Evolutionary conservation across 345 rosid species (phyloP), one percentile per base, ranked within the genome.

Genomic region (Salix exigua): DNA sequence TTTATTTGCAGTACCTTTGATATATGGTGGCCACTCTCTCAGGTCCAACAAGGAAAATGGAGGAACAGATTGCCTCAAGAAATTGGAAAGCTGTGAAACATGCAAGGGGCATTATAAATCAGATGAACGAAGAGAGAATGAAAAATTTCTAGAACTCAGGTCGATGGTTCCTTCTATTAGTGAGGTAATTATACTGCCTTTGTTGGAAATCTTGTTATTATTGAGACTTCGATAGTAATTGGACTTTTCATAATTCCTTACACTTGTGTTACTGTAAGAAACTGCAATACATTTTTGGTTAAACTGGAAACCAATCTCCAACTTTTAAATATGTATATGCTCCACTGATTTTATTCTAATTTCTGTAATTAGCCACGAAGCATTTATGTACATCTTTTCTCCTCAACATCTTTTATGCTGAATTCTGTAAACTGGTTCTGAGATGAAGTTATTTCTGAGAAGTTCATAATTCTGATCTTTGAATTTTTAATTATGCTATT

Each of bases 121-220:
- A 1, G 86, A 83, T 37, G 73, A 75, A 77, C 84, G 76, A 77
- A 80, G 61, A 61, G 92, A 90, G 77, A 76, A 89, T 10, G 89
- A 89, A 40, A 87, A 90, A 65, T 90, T 88, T 68, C 83, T 72
- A 40, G 79, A 81, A 76, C 91, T 91, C 51, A 85, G 80, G 72
- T 87, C 91, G 23, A 83, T 89, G 87, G 88, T 85, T 85, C 88
- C 94, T 78, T 85, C 90, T 19, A 80, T 87, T 55, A 73, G 67
- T 61, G 87, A 91, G 98, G 98, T 93, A 81, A 75, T 65, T 60
- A 21, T 26, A 76, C 31, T 72, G 50, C 37, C 14, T 51, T 9
- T 35, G 30, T 50, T 58, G 28, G 46, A 75, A 71, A 40, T 51
- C 55, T 55, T 37, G n/a, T 66, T 40, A 18, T n/a, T 60, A 51